phyloP scores from a whole-genome alignment of 2,329 filamentous ascomycete species.

The Colletotrichum australisinense region DNA sequence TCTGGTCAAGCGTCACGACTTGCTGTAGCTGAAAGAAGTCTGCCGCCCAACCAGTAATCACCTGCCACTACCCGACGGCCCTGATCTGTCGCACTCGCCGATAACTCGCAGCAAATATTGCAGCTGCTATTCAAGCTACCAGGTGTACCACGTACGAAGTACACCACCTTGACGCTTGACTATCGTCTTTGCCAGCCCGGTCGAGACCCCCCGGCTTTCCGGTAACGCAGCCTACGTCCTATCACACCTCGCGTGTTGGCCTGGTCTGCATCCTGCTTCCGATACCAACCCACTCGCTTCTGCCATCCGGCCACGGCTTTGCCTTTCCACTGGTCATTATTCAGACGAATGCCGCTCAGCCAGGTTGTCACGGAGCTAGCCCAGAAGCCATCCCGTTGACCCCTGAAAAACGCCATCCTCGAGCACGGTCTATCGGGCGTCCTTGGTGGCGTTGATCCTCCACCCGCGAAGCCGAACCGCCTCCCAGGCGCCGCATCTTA shows the following conservation, averaged over 20 bases:
- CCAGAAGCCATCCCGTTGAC: constrained; percentile 32
- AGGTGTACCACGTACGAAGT: neutral
- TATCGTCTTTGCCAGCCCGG: neutral
- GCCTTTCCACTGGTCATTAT: neutral
- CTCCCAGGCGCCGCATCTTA: constrained; percentile 37
- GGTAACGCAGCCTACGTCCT: constrained; percentile 9
- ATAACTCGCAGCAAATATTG: constrained; percentile 35
- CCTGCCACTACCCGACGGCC: constrained; percentile 10
- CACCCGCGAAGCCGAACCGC: constrained; percentile 32
- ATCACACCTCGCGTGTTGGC: constrained; percentile 5
- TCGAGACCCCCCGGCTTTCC: constrained; percentile 6
- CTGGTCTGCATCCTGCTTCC: constrained; percentile 5
- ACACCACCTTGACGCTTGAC: neutral
- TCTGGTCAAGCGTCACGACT: constrained; percentile 21
- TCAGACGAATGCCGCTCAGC: constrained; percentile 4
- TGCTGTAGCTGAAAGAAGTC: constrained; percentile 20
- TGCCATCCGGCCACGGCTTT: constrained; percentile 1
- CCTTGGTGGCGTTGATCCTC: constrained; percentile 31
- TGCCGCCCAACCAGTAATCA: neutral
- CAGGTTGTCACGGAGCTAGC: constrained; percentile 11
- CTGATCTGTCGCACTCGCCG: constrained; percentile 32
- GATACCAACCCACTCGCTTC: constrained; percentile 5
- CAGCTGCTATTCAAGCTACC: constrained; percentile 5
- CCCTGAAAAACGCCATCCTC: constrained; percentile 31
- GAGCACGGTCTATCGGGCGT: constrained; percentile 24